phyloP scores from a whole-genome alignment of 1,284 basidiomycete genomes.

The Irpex sp. region DNA sequence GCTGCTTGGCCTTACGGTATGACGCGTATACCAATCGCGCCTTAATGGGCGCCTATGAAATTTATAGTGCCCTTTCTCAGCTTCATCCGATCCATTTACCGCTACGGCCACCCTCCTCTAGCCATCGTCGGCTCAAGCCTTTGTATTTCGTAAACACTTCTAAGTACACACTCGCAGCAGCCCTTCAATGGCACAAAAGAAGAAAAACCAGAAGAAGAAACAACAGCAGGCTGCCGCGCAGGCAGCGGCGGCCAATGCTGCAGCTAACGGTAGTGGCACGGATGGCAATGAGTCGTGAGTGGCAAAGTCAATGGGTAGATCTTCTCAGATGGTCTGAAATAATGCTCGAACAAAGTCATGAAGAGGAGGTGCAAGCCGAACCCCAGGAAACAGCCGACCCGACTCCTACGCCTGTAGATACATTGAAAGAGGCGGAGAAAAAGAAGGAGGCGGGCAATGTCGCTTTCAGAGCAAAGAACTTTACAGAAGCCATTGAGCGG shows the following conservation, averaged over 20 bases:
- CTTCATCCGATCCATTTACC: neutral
- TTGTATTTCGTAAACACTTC: neutral
- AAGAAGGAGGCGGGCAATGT: conserved; percentile 73
- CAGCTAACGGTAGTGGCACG: conserved; percentile 7
- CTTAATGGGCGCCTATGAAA: neutral
- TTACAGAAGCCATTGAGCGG: conserved; percentile 68
- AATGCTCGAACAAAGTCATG: conserved; percentile 13
- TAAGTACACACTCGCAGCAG: neutral
- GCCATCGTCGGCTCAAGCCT: neutral
- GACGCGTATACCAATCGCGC: neutral
- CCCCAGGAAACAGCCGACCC: conserved; percentile 10
- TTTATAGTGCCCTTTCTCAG: neutral
- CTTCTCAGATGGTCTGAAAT: conserved; percentile 11
- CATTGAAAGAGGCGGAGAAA: conserved; percentile 45
- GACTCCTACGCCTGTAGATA: conserved; percentile 16
- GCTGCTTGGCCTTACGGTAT: neutral
- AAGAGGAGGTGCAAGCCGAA: conserved; percentile 17
- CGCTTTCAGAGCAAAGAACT: conserved; percentile 67
- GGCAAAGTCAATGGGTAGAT: neutral
- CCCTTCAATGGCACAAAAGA: conserved; percentile 25
- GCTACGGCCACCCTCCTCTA: neutral
- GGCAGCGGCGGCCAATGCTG: neutral
- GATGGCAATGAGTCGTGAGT: conserved; percentile 16
- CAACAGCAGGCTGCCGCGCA: conserved; percentile 17
- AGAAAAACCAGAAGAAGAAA: conserved; percentile 28